These are phyloP conservation scores for Fusarium sp. DNA, from an alignment of 2,329 filamentous ascomycete species.

Conservation along the genomic window DNA sequence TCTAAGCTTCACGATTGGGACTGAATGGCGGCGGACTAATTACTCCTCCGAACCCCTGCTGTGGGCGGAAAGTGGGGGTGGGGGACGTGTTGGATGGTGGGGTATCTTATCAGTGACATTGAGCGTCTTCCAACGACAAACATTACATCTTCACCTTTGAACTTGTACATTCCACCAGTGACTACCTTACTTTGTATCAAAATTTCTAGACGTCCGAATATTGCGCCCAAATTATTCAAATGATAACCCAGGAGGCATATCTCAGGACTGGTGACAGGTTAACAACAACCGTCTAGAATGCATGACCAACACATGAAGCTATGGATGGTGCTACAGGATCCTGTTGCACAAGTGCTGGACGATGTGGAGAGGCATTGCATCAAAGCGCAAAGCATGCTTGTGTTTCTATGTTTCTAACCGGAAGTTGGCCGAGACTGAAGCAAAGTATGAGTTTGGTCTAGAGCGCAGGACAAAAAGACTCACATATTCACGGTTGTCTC, in stretches of 20 bases:
- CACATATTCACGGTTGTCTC: too few relatives aligned
- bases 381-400: too few relatives aligned
- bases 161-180: too few relatives aligned
- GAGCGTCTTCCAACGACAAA: background rate
- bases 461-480: background rate
- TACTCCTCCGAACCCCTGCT: constrained; percentile 16
- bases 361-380: background rate
- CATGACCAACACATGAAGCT: too few relatives aligned
- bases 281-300: background rate
- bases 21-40: constrained; percentile 12
- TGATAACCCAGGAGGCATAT: too few relatives aligned
- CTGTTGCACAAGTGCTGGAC: too few relatives aligned
- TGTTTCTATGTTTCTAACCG: too few relatives aligned
- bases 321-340: too few relatives aligned
- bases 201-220: too few relatives aligned
- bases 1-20: background rate
- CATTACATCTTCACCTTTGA: background rate
- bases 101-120: constrained; percentile 19
- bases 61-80: constrained; percentile 26
- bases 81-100: background rate
- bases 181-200: too few relatives aligned
- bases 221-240: too few relatives aligned
- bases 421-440: too few relatives aligned
- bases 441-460: background rate
- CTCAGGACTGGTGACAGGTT: background rate